Base-by-base conservation (phyloP, 1,139 yeast genomes). In the Pneumocystis canis region DNA sequence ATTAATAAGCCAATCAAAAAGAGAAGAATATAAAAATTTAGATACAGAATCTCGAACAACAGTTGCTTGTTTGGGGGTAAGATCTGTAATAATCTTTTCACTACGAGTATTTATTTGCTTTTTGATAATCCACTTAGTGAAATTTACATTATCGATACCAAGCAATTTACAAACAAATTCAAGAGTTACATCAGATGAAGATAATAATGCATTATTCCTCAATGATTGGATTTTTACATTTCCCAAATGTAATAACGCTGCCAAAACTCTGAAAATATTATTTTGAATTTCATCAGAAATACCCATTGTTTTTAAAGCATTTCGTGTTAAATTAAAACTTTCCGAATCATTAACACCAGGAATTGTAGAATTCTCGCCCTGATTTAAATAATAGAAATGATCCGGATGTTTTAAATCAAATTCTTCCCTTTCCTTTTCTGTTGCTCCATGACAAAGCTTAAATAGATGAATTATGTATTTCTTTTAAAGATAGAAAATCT, bases 1-100 rank as follows among this genome's bases (percentile, higher is more conserved):
- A 62, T 80, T 84, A 39, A 92, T 97, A 67, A 92, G 81, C 98
- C 98, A 92, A 73, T 92, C 97, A 71, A 92, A 92, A 68, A 94
- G 77, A 6, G 96, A 87, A 3, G 97, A 84, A 75, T 94, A 92
- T 60, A 94, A 85, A 74, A 85, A 92, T 74, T 92, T 94, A 61
- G 98, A 88, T 66, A 94, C 94, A 9, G 98, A 94, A 76, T 92
- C 98, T 71, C 96, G 84, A 6, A 96, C 95, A 56, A 90, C 97
- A 41, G 83, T 70, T 5, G 97, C 96, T 73, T 92, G 96, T 70
- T 84, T 83, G 71, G 84, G 87, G 71, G 82, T 87, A 72, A 92
- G 79, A 71, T 86, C 89, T 60, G 95, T 85, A 62, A 86, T 83
- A 70, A 92, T 90, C 72, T 89, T 89, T 76, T 92, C 97, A 28